phyloP scores from a whole-genome alignment of 2,329 filamentous ascomycete species.

The Lecanicillium sp. region DNA sequence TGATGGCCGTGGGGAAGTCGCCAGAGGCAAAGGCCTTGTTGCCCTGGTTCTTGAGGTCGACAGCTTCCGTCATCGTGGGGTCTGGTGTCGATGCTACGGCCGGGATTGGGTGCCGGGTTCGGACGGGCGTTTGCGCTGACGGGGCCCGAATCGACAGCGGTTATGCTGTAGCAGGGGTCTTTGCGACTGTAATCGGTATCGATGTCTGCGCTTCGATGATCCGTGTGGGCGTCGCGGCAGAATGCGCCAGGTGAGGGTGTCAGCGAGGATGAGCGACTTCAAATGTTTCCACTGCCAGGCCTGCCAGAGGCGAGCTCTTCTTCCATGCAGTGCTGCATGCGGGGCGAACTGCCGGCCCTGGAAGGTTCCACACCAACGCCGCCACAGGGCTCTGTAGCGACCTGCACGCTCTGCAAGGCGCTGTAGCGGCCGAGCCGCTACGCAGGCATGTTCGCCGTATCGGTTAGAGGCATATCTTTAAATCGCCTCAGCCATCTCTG shows the following conservation, averaged over 20 bases:
- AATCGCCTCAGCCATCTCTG: not conserved
- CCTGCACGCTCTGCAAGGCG: not conserved
- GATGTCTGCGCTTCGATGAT: not conserved
- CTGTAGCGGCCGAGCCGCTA: not conserved
- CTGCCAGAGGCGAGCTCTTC: constrained; percentile 1
- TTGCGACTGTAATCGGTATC: not conserved
- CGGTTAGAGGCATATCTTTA: constrained; percentile 8
- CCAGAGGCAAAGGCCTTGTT: constrained; percentile 88
- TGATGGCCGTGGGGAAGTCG: constrained; percentile 77
- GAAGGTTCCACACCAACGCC: constrained; percentile 6
- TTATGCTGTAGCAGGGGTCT: not conserved
- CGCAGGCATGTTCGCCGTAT: not conserved
- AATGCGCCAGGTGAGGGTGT: not conserved
- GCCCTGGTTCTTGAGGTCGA: constrained; percentile 84
- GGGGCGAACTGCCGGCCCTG: constrained; percentile 11
- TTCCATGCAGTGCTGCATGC: constrained; percentile 5
- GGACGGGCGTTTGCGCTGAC: not conserved
- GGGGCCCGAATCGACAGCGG: not conserved
- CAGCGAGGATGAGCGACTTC: not conserved
- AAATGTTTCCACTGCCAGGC: not conserved
- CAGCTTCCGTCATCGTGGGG: constrained; percentile 51
- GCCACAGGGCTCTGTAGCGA: not conserved
- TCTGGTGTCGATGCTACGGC: not conserved
- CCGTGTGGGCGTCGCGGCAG: not conserved
- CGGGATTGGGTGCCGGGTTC: constrained; percentile 2